phyloP scores from a whole-genome alignment of 2,329 filamentous ascomycete species.

The Anisogramma anomala region DNA sequence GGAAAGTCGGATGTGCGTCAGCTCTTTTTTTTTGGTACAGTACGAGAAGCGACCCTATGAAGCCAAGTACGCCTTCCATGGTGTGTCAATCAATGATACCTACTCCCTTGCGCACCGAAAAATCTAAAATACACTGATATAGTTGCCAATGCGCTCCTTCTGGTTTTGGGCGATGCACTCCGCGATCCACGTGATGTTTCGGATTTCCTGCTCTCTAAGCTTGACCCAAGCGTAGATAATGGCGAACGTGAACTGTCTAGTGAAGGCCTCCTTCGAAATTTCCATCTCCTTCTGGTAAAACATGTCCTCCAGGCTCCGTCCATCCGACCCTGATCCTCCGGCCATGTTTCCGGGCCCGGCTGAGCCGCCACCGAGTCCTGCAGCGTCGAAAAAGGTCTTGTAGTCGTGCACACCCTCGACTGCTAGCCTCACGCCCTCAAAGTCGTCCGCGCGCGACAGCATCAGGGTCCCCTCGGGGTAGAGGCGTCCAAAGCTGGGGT shows the following conservation, averaged over 20 bases:
- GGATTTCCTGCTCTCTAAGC: conserved; percentile 97
- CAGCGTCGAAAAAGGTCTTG: conserved; percentile 90
- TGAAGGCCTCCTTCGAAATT: conserved; percentile 89
- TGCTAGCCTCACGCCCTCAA: conserved; percentile 84
- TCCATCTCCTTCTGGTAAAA: conserved; percentile 99
- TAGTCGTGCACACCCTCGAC: conserved; percentile 91
- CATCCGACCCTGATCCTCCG: conserved; percentile 65
- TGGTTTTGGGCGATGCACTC: conserved; percentile 99
- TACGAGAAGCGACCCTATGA: too few species aligned
- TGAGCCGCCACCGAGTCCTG: conserved; percentile 61
- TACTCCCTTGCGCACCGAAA: conserved; percentile 16
- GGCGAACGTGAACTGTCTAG: conserved; percentile 85
- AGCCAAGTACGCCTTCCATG: conserved; percentile 17
- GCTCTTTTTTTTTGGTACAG: too few species aligned
- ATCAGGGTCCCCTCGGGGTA: conserved; percentile 92
- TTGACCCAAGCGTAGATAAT: conserved; percentile 98
- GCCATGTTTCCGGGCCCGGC: conserved; percentile 74
- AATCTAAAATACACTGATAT: conserved; percentile 86
- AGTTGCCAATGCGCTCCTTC: conserved; percentile 97
- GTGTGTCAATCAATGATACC: conserved; percentile 17
- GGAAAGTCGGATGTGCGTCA: too few species aligned
- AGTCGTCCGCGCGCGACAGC: conserved; percentile 87
- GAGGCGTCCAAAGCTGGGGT: conserved; percentile 80
- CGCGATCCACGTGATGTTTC: conserved; percentile 98
- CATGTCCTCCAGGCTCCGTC: conserved; percentile 87